A percentile compares a stretch with the other conserved stretches of the same genome.
Conservation (phyloP, 1,284 basidiomycete species). For the Wallemia ichthyophaga region DNA sequence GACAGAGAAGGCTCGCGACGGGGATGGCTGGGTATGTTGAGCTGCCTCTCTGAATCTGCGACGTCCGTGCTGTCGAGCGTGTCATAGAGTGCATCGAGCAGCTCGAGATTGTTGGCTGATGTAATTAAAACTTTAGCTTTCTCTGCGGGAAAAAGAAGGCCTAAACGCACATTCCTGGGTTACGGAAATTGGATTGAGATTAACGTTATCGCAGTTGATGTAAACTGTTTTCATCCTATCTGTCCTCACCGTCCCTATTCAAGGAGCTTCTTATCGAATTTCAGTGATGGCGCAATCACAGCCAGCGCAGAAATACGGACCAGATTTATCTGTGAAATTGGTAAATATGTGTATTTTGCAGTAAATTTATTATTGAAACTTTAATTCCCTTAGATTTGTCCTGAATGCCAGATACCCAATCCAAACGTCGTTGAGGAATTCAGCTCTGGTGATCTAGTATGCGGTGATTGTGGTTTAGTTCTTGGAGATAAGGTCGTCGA, state of each 20-base stretch:
- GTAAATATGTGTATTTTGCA: not conserved
- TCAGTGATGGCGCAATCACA: not conserved
- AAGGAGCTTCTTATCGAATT: not conserved
- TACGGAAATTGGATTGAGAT: not conserved
- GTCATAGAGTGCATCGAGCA: not conserved
- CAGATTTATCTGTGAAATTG: constrained; percentile 1
- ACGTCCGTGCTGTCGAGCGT: not conserved
- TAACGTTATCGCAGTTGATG: not conserved
- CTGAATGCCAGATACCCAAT: constrained; percentile 71
- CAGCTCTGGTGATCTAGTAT: constrained; percentile 87
- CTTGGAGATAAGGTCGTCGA: constrained; percentile 89
- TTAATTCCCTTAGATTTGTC: constrained; percentile 29
- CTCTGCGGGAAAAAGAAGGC: not conserved
- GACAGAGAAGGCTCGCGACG: not conserved
- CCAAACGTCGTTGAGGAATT: constrained; percentile 92
- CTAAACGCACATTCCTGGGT: not conserved
- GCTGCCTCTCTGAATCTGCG: not conserved
- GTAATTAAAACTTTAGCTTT: not conserved
- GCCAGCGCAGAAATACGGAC: not conserved
- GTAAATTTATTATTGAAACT: not conserved
- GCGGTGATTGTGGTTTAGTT: constrained; percentile 80
- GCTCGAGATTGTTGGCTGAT: not conserved
- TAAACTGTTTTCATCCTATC: not conserved
- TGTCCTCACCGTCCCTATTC: not conserved
- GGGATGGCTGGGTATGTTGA: not conserved